Percentiles rank a stretch among this genome's conserved stretches.
These are phyloP conservation scores for Colletotrichum sp. DNA, from an alignment of 2,329 filamentous ascomycete species.

Conservation along the genomic window DNA sequence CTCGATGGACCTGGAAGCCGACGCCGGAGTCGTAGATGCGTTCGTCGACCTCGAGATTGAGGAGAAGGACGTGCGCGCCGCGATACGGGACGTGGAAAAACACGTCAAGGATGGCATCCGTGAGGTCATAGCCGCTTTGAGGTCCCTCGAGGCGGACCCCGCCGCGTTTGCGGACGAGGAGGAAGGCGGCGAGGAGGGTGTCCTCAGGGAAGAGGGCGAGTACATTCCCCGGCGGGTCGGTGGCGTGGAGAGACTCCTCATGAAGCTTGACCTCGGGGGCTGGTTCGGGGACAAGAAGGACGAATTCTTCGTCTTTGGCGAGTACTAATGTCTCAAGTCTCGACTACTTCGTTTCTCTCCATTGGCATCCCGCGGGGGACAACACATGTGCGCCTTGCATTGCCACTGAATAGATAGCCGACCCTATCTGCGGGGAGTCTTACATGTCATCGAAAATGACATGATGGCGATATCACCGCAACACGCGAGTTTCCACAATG, in stretches of 20 bases:
- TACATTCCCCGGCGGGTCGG: conserved; percentile 78
- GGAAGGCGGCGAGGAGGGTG: conserved; percentile 29
- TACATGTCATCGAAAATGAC: not conserved
- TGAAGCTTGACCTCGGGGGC: conserved; percentile 82
- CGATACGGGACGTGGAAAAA: conserved; percentile 67
- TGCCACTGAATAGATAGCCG: not conserved
- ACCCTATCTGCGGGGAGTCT: not conserved
- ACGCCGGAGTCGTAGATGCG: conserved; percentile 81
- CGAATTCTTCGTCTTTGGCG: conserved; percentile 8
- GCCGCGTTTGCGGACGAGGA: conserved; percentile 51
- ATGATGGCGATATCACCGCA: not conserved
- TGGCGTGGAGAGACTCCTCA: conserved; percentile 82
- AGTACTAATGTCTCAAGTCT: not conserved
- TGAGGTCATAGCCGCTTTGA: conserved; percentile 64
- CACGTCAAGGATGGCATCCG: conserved; percentile 72
- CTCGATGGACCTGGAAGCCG: conserved; percentile 79
- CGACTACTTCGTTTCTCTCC: not conserved
- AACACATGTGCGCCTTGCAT: not conserved
- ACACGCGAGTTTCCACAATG: not conserved
- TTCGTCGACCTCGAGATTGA: conserved; percentile 75
- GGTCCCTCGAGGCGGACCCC: conserved; percentile 48
- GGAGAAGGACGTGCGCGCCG: conserved; percentile 69
- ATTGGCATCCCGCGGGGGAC: not conserved
- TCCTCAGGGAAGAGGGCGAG: conserved; percentile 45
- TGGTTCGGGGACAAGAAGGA: conserved; percentile 51